Evolutionary conservation across 2,329 filamentous ascomycete species (phyloP), one percentile per base, ranked within the genome.

Genomic region (Neospermospora avenae): DNA sequence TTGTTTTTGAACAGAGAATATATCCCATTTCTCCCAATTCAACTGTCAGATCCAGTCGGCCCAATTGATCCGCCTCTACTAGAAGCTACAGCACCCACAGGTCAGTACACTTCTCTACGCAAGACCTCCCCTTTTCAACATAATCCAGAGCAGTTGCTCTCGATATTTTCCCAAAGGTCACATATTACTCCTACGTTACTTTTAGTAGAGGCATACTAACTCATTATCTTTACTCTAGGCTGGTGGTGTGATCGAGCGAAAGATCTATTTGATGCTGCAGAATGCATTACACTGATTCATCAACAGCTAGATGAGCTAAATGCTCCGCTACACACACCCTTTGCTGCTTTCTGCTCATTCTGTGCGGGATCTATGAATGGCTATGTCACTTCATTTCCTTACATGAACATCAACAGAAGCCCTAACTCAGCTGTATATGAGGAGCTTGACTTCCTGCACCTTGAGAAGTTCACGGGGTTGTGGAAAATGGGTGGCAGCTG

Each of bases 321-420:
- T 0, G 72, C 74, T 0, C 70, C 73, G 1, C 66, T 78, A 0
- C 69, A 73, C 60, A 78, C 76, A 0, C 77, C 77, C 0, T 80
- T 78, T 57, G 71, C 76, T 0, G 77, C 77, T 0, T 78, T 79
- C n/a, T 79, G 77, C 56, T 74, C 74, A 1, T 79, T 80, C 39
- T 78, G 77, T 0, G 77, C 77, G 0, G 76, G 75, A 1, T 76
- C 75, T 3, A 71, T 78, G 52, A 78, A 77, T 25, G 62, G 76
- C 0, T 79, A 79, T 59, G 69, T 20, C 7, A 22, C 44, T 20
- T 22, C 20, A 22, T 46, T 46, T 20, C 44, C 44, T 11, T 8
- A 46, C 6, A 46, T 46, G 44, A 46, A 46, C 18, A 7, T 22
- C 24, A 28, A 28, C 7, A 46, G 24, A 28, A 46, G 44, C 24